phyloP scores from a whole-genome alignment of 192 early-diverging fungal genomes.

The Mortierella claussenii region DNA sequence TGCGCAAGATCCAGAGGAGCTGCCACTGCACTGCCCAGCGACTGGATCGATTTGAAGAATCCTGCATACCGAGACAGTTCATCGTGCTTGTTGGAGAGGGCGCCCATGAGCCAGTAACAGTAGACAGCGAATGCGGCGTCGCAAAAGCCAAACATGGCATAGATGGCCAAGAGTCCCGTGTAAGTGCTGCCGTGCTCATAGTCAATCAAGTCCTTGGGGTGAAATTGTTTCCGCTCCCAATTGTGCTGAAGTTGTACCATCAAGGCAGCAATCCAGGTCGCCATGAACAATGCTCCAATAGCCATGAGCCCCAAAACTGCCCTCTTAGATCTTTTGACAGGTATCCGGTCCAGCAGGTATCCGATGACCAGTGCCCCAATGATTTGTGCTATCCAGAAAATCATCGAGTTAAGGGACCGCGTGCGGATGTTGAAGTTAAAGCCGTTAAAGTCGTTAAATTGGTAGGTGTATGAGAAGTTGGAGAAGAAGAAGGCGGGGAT shows the following conservation, averaged over 20 bases:
- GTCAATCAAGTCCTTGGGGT: conserved; percentile 23
- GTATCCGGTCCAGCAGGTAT: conserved; percentile 67
- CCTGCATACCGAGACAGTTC: conserved; percentile 77
- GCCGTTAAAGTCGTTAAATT: conserved; percentile 70
- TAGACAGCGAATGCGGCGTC: conserved; percentile 53
- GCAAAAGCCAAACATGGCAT: conserved; percentile 51
- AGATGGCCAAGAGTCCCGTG: conserved; percentile 24
- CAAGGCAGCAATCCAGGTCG: conserved; percentile 71
- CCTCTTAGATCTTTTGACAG: conserved; percentile 67
- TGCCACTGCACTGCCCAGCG: conserved; percentile 73
- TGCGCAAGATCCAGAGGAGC: conserved; percentile 70
- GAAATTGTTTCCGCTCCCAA: conserved; percentile 22
- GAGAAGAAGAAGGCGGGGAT: conserved; percentile 76
- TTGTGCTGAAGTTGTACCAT: conserved; percentile 66
- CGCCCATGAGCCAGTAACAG: conserved; percentile 90
- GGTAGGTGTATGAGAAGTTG: conserved; percentile 86
- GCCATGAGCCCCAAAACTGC: conserved; percentile 68
- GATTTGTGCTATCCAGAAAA: conserved; percentile 85
- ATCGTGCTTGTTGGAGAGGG: conserved; percentile 83
- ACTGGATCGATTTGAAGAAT: conserved; percentile 93
- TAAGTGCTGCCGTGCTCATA: conserved; percentile 27
- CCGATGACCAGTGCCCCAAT: conserved; percentile 73
- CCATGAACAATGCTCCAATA: conserved; percentile 61
- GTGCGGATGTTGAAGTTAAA: conserved; percentile 75
- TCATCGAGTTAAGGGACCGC: conserved; percentile 74